Conservation (phyloP, 108 stramenopile species). For the Fistulifera solaris region DNA sequence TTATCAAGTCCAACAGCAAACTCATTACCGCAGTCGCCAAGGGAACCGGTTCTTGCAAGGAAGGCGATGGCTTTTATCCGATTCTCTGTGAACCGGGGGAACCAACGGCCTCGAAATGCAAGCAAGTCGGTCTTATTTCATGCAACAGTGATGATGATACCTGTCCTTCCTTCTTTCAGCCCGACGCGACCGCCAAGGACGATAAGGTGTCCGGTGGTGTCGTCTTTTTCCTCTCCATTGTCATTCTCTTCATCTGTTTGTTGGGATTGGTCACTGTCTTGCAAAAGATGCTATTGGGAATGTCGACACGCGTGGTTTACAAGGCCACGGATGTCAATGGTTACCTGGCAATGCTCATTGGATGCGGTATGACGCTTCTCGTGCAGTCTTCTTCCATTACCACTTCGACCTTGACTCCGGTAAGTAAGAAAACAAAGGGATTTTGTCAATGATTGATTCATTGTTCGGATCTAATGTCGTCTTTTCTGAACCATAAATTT, state of each 20-base stretch:
- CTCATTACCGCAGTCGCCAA: slow-evolving; percentile 64
- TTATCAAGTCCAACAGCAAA: slow-evolving; percentile 74
- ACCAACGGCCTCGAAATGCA: slow-evolving; percentile 39
- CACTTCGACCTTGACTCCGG: slow-evolving; percentile 77
- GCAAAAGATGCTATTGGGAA: slow-evolving; percentile 67
- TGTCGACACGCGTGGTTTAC: slow-evolving; percentile 70
- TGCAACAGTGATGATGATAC: slow-evolving; percentile 42
- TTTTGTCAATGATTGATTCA: too few relatives aligned
- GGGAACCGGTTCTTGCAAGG: slow-evolving; percentile 28
- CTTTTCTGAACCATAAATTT: too few relatives aligned
- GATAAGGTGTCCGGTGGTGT: slow-evolving; percentile 64
- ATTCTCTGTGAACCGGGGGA: slow-evolving; percentile 29
- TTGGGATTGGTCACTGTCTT: slow-evolving; percentile 69
- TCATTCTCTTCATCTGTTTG: slow-evolving; percentile 68
- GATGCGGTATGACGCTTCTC: slow-evolving; percentile 67
- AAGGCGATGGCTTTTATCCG: slow-evolving; percentile 52
- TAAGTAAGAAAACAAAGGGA: too few relatives aligned
- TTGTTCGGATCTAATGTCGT: too few relatives aligned
- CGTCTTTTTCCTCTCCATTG: slow-evolving; percentile 56
- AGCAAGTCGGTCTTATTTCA: slow-evolving; percentile 51
- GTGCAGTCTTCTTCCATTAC: slow-evolving; percentile 85
- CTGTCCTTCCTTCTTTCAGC: slow-evolving; percentile 76
- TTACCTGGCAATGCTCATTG: slow-evolving; percentile 67
- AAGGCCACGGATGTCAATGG: slow-evolving; percentile 85
- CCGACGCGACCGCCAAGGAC: slow-evolving; percentile 45